phyloP scores from a whole-genome alignment of 306 rosid genomes.

The Echinosophora koreensis region DNA sequence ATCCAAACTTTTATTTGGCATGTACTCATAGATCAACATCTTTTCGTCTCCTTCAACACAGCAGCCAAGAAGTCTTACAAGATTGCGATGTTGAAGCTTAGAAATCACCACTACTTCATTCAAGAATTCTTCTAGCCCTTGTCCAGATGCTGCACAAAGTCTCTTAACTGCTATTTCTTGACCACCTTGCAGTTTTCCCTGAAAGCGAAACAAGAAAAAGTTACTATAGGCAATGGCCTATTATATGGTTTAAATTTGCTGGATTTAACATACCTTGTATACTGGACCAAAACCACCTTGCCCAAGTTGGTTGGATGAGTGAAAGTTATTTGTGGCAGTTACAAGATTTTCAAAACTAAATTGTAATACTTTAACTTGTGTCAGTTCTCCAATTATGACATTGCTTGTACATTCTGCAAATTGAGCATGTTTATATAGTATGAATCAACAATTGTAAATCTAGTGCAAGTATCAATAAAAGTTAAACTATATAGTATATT shows the following conservation, averaged over 20 bases:
- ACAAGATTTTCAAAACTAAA: constrained; percentile 26
- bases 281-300: constrained; percentile 50
- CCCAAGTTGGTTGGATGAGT: constrained; percentile 46
- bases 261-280: constrained; percentile 37
- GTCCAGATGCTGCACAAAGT: constrained; percentile 48
- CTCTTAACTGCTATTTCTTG: constrained; percentile 50
- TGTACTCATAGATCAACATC: constrained; percentile 49
- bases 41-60: constrained; percentile 49
- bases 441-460: background rate
- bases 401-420: background rate
- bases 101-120: constrained; percentile 48
- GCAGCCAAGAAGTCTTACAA: constrained; percentile 48
- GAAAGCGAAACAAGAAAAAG: background rate
- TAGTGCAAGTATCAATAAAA: background rate
- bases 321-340: constrained; percentile 54
- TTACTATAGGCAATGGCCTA: background rate
- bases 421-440: background rate
- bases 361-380: constrained; percentile 29
- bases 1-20: constrained; percentile 50
- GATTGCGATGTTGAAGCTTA: constrained; percentile 54
- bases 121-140: constrained; percentile 52
- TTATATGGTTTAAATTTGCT: background rate
- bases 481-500: background rate
- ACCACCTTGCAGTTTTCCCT: constrained; percentile 46
- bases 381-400: constrained; percentile 11